Percentiles rank a stretch among this genome's conserved stretches.
Conservation (phyloP, 1,284 basidiomycete species). For the Malassezia sp. region DNA sequence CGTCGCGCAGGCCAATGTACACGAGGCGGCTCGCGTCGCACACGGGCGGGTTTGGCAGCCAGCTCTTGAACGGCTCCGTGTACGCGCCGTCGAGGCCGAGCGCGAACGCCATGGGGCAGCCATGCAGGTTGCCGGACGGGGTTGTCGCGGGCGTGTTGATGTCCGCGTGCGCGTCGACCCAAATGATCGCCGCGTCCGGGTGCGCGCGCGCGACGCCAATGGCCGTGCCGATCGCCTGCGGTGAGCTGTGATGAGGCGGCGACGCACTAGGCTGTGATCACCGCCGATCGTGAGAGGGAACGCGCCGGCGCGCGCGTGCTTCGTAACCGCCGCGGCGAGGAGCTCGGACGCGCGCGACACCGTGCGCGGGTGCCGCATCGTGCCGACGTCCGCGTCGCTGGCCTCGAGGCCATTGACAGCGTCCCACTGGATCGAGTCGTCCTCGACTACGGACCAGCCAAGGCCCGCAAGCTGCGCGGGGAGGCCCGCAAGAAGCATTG, state of each 20-base stretch:
- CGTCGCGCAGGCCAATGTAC: constrained; percentile 89
- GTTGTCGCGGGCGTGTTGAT: constrained; percentile 85
- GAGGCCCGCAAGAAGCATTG: constrained; percentile 34
- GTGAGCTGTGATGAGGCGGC: constrained; percentile 50
- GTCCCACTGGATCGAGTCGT: constrained; percentile 78
- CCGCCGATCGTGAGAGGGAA: constrained; percentile 89
- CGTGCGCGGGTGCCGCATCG: constrained; percentile 34
- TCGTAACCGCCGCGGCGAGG: constrained; percentile 65
- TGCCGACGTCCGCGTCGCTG: constrained; percentile 29
- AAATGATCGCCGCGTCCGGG: constrained; percentile 68
- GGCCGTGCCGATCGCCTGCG: constrained; percentile 47
- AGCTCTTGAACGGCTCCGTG: constrained; percentile 40
- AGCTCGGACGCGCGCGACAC: constrained; percentile 60
- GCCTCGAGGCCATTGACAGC: constrained; percentile 52
- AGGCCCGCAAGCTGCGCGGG: constrained; percentile 50
- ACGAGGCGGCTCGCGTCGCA: constrained; percentile 63
- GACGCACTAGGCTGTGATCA: constrained; percentile 84
- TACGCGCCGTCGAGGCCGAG: constrained; percentile 45
- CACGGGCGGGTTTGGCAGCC: constrained; percentile 35
- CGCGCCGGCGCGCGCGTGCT: constrained; percentile 63
- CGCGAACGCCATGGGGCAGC: constrained; percentile 94
- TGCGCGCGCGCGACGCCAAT: constrained; percentile 48
- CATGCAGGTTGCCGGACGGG: constrained; percentile 82
- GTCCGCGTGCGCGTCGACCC: constrained; percentile 64
- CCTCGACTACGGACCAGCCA: constrained; percentile 79